Base-by-base conservation (phyloP, 352 stramenopile genomes). In the Globisporangium nagaii region DNA sequence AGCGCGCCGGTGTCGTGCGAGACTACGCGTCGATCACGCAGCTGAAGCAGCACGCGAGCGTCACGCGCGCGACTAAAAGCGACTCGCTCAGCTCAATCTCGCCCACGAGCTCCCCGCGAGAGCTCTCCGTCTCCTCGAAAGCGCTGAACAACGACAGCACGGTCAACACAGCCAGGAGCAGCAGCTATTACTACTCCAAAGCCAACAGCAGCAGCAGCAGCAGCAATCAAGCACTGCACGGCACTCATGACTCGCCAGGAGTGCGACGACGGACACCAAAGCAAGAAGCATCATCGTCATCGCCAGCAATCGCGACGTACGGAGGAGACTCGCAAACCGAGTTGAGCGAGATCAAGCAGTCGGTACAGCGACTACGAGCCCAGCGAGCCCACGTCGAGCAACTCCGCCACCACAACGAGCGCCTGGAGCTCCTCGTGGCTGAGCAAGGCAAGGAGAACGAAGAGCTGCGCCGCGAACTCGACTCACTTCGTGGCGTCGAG, bases 321-420 rank as follows among this genome's bases (percentile, higher is more conserved):
- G 19, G 11, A 15, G 41, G 27, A 9, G 43, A 59, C 19, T 67
- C 56, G 4, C 56, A 58, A 4, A 58, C 49, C 13, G 60, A 70
- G 39, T 36, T 78, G 22, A 56, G 37, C 36, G 64, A 86, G 32
- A 85, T 86, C 62, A 69, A 84, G 52, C 63, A 83, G 39, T 86
- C 75, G 0, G 71, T 82, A 13, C 47, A 76, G 51, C 66, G 73
- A 22, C 53, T 88, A 22, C 62, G 73, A 45, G 61, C 70, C 7
- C 77, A 88, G 42, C 73, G 69, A 12, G 63, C 70, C 17, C 75
- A 82, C 9, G 77, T 88, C 31, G 71, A 85, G 56, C 66, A 77
- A 15, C 58, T 88, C 9, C 62, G 62, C 1, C 41, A 75, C 4
- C 56, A 63, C 35, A 85, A 78, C 40, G 65, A 73, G 24, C 63